These are phyloP conservation scores for Sporothrix luriei DNA, from an alignment of 2,329 filamentous ascomycete genomes.

Conservation along the genomic window DNA sequence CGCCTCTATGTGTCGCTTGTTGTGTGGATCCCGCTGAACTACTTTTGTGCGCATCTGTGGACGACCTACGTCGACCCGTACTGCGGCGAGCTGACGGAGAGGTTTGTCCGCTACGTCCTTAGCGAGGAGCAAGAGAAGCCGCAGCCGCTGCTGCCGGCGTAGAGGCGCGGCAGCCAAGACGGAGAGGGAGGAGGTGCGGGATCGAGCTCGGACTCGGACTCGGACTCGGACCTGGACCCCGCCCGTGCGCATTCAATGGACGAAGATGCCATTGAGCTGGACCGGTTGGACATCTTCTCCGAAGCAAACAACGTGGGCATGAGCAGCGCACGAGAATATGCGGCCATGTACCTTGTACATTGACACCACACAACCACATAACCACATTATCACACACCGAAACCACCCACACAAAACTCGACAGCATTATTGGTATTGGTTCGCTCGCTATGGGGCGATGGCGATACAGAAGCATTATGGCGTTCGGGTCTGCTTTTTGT, in stretches of 20 bases:
- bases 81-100: slow-evolving; percentile 51
- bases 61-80: slow-evolving; percentile 57
- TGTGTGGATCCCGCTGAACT: slow-evolving; percentile 53
- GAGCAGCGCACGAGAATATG: too few species aligned
- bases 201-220: too few species aligned
- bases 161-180: background rate
- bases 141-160: slow-evolving; percentile 27
- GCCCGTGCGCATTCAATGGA: too few species aligned
- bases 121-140: slow-evolving; percentile 37
- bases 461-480: slow-evolving; percentile 29
- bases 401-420: background rate
- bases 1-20: slow-evolving; percentile 47
- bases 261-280: too few species aligned
- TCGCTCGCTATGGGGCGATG: slow-evolving; percentile 3
- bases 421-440: background rate
- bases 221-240: too few species aligned
- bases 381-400: background rate
- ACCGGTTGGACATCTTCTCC: too few species aligned
- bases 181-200: background rate
- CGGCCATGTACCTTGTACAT: background rate
- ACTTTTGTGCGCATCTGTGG: slow-evolving; percentile 54
- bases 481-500: slow-evolving; percentile 17
- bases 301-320: too few species aligned
- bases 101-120: slow-evolving; percentile 37
- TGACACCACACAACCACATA: background rate